Evolutionary conservation across 2,329 filamentous ascomycete species (phyloP), one percentile per base, ranked within the genome.

Genomic region (Torrubiella hemipterigena): DNA sequence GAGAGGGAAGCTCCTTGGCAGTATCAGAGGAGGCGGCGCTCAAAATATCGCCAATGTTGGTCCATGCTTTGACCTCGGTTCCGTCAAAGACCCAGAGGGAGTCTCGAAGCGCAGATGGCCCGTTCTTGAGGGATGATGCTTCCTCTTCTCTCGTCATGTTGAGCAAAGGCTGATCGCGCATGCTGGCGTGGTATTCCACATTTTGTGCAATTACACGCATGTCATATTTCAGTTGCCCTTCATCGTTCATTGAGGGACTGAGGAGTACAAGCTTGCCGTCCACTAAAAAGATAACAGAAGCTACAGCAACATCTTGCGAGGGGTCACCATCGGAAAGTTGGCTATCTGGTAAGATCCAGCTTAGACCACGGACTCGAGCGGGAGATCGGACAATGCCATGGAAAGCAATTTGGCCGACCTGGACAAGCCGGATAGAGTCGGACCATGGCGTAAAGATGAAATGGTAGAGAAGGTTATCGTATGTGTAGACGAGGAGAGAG

Each of bases 361-460:
- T 95, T 24, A 98, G 74, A 8, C 87, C 84, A 42, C 91, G 77
- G 5, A 98, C 91, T 49, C 91, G 73, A 15, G 87, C 85, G 9
- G 91, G 91, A 21, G 91, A 93, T 45, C 91, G 69, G 26, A 98
- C 87, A 39, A 98, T 95, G 27, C 91, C 91, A 52, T 98, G 83
- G 45, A 98, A 91, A 10, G 85, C 89, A 47, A 98, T 98, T 52
- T 96, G 91, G 8, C 93, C 91, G n/a, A 96, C 87, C 50, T 93
- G 86, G 6, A 93, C 73, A 18, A 96, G 68, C 26, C 77, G 78
- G 20, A 93, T 71, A 15, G 77, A 62, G 12, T 67, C 77, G n/a
- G 71, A 66, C 15, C 74, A 67, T 1, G 76, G 70, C 0, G 82
- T 77, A 40, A 98, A 89, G 37, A 98, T 77, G 52, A 86, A 98